Conservation (phyloP, 2,329 filamentous ascomycete genomes). For the Clarireedia paspali region DNA sequence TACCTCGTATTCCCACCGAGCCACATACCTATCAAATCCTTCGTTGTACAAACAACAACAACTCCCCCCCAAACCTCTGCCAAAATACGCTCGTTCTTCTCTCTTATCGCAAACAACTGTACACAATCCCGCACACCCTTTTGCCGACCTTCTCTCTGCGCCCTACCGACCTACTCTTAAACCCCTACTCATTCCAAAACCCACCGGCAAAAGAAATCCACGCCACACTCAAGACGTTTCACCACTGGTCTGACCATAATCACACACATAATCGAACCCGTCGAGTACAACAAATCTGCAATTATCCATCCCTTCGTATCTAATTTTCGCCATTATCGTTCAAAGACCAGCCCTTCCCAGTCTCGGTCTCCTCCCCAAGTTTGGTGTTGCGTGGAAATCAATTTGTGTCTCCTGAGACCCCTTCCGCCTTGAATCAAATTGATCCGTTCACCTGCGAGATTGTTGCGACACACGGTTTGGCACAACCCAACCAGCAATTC, state of each 20-base stretch:
- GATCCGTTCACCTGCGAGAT: not conserved
- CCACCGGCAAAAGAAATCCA: slow-evolving; percentile 2
- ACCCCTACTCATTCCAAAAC: slow-evolving; percentile 6
- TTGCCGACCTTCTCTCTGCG: not conserved
- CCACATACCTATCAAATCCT: not conserved
- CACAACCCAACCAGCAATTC: not conserved
- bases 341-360: slow-evolving; percentile 2
- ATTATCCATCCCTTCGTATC: not conserved
- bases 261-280: not conserved
- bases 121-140: not conserved
- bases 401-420: not conserved
- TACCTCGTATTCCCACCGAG: not conserved
- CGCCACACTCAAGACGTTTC: slow-evolving; percentile 9
- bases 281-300: not conserved
- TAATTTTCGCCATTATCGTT: no score
- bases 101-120: not conserved
- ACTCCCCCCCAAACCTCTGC: not conserved
- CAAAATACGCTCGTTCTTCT: not conserved
- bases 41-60: not conserved
- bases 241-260: slow-evolving; percentile 1
- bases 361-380: not conserved
- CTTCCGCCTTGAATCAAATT: not conserved
- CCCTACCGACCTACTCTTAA: not conserved
- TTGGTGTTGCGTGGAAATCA: not conserved
- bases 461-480: not conserved